Evolutionary conservation across 2,329 filamentous ascomycete species (phyloP).

Genomic region (Cladosporium sphaerospermum): DNA sequence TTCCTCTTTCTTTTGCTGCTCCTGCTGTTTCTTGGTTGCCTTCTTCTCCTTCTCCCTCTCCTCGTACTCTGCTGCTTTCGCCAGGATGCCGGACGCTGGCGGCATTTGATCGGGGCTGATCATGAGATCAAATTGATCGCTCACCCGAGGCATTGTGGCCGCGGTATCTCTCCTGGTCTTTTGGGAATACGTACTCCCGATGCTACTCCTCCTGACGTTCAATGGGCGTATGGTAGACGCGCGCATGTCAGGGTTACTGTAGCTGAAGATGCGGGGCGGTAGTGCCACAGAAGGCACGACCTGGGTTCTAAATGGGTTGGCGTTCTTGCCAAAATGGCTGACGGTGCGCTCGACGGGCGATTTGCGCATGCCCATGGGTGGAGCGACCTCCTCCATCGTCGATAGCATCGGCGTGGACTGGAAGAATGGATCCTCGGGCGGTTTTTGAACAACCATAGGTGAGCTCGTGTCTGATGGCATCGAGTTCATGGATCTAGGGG

Average conservation of each 20-base stretch:
- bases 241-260: not conserved
- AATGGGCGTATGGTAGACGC: not conserved
- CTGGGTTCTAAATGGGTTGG: slow-evolving; percentile 8
- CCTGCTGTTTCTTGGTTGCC: not conserved
- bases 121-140: slow-evolving; percentile 10
- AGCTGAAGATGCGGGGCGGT: slow-evolving; percentile 6
- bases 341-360: not conserved
- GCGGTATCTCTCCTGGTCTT: not conserved
- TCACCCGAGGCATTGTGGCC: not conserved
- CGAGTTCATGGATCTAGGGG: slow-evolving; percentile 20
- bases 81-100: slow-evolving; percentile 4
- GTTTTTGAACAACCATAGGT: slow-evolving; percentile 18
- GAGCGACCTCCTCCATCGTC: slow-evolving; percentile 6
- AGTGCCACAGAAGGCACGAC: slow-evolving; percentile 3
- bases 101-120: slow-evolving; percentile 9
- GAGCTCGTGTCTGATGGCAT: slow-evolving; percentile 17
- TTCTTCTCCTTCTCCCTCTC: not conserved
- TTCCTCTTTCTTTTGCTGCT: not conserved
- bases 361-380: not conserved
- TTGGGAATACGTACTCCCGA: not conserved
- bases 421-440: slow-evolving; percentile 22
- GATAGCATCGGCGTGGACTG: slow-evolving; percentile 2
- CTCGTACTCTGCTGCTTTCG: slow-evolving; percentile 7
- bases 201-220: not conserved
- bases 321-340: slow-evolving; percentile 11